Conservation (phyloP, 495 filamentous ascomycete species). For the Penicillium subrubescens region DNA sequence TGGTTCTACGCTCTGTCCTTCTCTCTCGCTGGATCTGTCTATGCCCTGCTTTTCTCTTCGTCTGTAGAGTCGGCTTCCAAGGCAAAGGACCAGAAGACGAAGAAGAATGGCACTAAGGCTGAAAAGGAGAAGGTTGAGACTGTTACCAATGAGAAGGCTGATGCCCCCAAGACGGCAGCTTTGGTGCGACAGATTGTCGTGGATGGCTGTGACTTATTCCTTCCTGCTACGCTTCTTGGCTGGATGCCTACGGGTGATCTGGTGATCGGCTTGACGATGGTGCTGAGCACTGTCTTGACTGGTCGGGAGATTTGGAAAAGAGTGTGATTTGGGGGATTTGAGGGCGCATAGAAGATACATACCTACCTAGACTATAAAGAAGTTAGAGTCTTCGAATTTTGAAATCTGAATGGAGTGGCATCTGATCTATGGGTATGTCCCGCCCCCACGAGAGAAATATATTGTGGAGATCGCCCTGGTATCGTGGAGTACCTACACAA, state of each 20-base stretch:
- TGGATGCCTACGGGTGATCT: slow-evolving; percentile 53
- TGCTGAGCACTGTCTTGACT: slow-evolving; percentile 59
- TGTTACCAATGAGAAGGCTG: not conserved
- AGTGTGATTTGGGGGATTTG: slow-evolving; percentile 4
- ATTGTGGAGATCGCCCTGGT: too few relatives aligned
- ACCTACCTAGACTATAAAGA: not conserved
- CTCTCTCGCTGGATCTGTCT: slow-evolving; percentile 32
- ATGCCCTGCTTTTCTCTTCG: slow-evolving; percentile 21
- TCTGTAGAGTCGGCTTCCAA: not conserved
- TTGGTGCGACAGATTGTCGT: slow-evolving; percentile 45
- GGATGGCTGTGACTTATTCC: slow-evolving; percentile 57
- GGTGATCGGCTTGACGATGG: slow-evolving; percentile 53
- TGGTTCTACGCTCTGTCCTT: slow-evolving; percentile 62
- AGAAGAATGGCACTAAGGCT: slow-evolving; percentile 15
- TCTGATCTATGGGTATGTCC: too few relatives aligned
- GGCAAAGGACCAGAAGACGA: slow-evolving; percentile 1
- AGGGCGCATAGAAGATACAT: not conserved
- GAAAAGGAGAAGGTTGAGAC: slow-evolving; percentile 8
- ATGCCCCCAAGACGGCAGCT: slow-evolving; percentile 3
- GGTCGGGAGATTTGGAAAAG: slow-evolving; percentile 56
- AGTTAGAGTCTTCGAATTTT: not conserved
- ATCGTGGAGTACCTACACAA: too few relatives aligned
- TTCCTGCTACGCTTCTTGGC: slow-evolving; percentile 56
- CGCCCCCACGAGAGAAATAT: too few relatives aligned
- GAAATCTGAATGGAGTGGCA: too few relatives aligned